These are phyloP conservation scores for Cladophialophora psammophila DNA, from an alignment of 2,329 filamentous ascomycete genomes.

Conservation along the genomic window DNA sequence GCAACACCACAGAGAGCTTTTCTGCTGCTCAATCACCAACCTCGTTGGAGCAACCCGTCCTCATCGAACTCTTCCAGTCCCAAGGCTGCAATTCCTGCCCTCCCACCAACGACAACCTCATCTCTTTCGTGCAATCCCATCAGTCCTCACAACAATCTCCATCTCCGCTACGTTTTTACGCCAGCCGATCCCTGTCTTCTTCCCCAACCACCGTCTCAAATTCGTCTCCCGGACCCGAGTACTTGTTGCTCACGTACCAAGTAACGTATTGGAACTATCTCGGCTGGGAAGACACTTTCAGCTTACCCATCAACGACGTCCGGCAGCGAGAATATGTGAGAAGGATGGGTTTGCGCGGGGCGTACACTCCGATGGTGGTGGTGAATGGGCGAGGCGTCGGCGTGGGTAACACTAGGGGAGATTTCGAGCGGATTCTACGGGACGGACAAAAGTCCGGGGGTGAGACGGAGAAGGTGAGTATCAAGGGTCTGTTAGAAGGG, in stretches of 20 bases:
- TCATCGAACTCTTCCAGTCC: constrained; percentile 30
- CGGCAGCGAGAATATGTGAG: constrained; percentile 28
- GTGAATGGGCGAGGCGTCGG: constrained; percentile 27
- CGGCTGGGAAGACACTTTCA: constrained; percentile 31
- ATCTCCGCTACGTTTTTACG: constrained; percentile 1
- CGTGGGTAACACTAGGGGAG: constrained; percentile 25
- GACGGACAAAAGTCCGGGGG: not conserved
- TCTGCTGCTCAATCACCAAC: not conserved
- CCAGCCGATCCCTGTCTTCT: not conserved
- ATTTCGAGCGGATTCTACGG: constrained; percentile 8
- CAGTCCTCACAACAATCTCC: not conserved
- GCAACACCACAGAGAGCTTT: not conserved
- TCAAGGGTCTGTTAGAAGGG: not conserved
- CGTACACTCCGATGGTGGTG: constrained; percentile 31
- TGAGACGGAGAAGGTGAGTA: not conserved
- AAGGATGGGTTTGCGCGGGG: constrained; percentile 6
- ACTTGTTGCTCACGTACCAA: constrained; percentile 30
- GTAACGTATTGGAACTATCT: constrained; percentile 32
- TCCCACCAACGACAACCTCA: constrained; percentile 25
- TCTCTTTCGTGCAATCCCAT: constrained; percentile 7
- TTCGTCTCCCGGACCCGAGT: constrained; percentile 7
- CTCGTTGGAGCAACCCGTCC: constrained; percentile 6
- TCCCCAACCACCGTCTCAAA: not conserved
- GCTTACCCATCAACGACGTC: constrained; percentile 20
- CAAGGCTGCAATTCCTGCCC: constrained; percentile 30